Conservation (phyloP, 1,284 basidiomycete genomes). For the Termitomyces sp. region DNA sequence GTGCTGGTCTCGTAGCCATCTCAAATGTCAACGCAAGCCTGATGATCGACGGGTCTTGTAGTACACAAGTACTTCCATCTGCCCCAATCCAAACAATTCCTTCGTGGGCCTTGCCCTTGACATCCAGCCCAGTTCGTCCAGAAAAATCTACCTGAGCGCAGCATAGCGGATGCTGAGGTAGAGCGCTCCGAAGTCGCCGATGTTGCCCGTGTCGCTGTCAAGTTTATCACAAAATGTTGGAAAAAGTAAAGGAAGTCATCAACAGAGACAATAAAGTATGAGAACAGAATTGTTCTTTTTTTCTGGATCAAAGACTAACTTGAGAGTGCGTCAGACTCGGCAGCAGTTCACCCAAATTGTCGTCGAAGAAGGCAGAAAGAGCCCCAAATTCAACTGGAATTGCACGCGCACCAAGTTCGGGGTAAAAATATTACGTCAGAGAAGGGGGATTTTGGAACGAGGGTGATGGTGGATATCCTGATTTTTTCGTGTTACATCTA, state of each 20-base stretch:
- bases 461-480: constrained; percentile 18
- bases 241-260: constrained; percentile 6
- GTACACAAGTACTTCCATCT: background rate
- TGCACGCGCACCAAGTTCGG: constrained; percentile 13
- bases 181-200: constrained; percentile 3
- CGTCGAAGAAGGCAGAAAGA: constrained; percentile 11
- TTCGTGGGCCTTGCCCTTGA: constrained; percentile 11
- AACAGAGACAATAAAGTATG: constrained; percentile 12
- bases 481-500: background rate
- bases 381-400: constrained; percentile 16
- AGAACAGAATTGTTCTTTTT: background rate
- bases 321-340: constrained; percentile 9
- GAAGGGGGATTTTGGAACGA: constrained; percentile 15
- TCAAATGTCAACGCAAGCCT: constrained; percentile 1
- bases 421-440: constrained; percentile 16
- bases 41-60: background rate
- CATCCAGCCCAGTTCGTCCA: constrained; percentile 1
- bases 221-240: constrained; percentile 8
- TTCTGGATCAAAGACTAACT: background rate
- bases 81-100: constrained; percentile 3
- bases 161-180: constrained; percentile 1
- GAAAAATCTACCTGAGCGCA: constrained; percentile 3
- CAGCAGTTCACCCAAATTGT: constrained; percentile 16
- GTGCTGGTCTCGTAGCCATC: constrained; percentile 1
- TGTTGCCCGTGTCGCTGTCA: constrained; percentile 1